These are phyloP conservation scores for Gossypium rotundifolium DNA, from an alignment of 345 rosid species.

Conservation along the genomic window DNA sequence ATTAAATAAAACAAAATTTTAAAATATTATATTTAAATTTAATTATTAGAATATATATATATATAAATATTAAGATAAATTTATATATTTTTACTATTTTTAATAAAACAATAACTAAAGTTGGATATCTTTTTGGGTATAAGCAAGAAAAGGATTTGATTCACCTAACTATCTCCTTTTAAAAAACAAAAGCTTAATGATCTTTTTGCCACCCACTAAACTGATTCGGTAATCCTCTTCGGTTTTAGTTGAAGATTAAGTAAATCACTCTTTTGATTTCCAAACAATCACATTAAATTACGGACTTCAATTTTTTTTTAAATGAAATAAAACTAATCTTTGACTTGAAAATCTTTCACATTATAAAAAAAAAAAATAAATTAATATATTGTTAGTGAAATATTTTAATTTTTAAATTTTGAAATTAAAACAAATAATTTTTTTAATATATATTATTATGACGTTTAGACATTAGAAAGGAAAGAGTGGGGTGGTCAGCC, in stretches of 20 bases:
- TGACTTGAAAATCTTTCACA: too few species aligned
- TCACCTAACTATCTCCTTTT: slow-evolving; percentile 12
- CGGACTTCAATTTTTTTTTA: background rate
- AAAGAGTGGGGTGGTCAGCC: slow-evolving; percentile 25
- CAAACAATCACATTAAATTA: background rate
- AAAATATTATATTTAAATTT: too few species aligned
- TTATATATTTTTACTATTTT: too few species aligned
- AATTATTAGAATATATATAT: too few species aligned
- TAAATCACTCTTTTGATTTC: background rate
- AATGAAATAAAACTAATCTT: background rate
- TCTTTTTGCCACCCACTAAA: slow-evolving; percentile 32
- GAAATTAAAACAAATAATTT: too few species aligned
- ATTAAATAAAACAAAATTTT: too few species aligned
- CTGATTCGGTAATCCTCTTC: slow-evolving; percentile 22
- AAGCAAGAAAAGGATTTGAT: slow-evolving; percentile 9
- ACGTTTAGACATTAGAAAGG: slow-evolving; percentile 24
- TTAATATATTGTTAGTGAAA: too few species aligned
- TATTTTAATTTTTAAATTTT: too few species aligned
- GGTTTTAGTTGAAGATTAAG: slow-evolving; percentile 12
- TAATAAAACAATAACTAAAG: too few species aligned
- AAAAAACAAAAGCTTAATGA: slow-evolving; percentile 11
- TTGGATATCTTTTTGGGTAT: background rate
- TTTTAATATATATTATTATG: background rate
- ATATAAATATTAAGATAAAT: too few species aligned
- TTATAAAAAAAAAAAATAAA: too few species aligned